phyloP scores from a whole-genome alignment of 306 rosid species.

The Neltuma alba region DNA sequence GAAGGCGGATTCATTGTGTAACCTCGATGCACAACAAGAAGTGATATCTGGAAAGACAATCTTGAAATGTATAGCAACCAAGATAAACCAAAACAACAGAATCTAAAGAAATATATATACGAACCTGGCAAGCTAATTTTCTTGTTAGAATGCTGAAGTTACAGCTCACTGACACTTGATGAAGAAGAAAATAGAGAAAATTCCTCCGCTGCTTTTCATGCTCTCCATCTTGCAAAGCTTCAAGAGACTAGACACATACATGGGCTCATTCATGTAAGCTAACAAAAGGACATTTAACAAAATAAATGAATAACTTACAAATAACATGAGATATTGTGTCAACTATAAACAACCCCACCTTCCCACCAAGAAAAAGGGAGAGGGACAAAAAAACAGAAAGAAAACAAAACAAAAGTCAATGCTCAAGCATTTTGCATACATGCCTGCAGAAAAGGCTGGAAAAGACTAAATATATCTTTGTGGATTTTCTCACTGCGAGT shows the following conservation, averaged over 20 bases:
- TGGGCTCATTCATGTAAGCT: conserved; percentile 36
- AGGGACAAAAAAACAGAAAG: not conserved
- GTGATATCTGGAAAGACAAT: conserved; percentile 88
- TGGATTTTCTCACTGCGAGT: conserved; percentile 91
- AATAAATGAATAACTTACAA: not conserved
- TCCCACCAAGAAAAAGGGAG: not conserved
- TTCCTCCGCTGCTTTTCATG: conserved; percentile 94
- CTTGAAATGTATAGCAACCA: conserved; percentile 38
- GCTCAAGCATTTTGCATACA: conserved; percentile 45
- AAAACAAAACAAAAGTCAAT: conserved; percentile 23
- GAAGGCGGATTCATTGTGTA: conserved; percentile 93
- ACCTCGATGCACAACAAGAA: conserved; percentile 81
- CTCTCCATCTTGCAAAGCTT: conserved; percentile 97
- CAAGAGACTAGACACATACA: conserved; percentile 80
- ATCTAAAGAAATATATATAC: conserved; percentile 41
- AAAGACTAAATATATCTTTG: conserved; percentile 92
- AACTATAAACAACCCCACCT: conserved; percentile 30
- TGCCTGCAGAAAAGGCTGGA: conserved; percentile 93
- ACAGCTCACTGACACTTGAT: conserved; percentile 94
- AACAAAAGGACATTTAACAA: conserved; percentile 1
- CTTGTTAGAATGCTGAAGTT: conserved; percentile 87
- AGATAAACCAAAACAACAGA: conserved; percentile 34
- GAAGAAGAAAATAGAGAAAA: conserved; percentile 95
- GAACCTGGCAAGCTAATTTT: conserved; percentile 90
- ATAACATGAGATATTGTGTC: conserved; percentile 11